Evolutionary conservation across 108 stramenopile species (phyloP).

Genomic region (Nitzschia sp.): DNA sequence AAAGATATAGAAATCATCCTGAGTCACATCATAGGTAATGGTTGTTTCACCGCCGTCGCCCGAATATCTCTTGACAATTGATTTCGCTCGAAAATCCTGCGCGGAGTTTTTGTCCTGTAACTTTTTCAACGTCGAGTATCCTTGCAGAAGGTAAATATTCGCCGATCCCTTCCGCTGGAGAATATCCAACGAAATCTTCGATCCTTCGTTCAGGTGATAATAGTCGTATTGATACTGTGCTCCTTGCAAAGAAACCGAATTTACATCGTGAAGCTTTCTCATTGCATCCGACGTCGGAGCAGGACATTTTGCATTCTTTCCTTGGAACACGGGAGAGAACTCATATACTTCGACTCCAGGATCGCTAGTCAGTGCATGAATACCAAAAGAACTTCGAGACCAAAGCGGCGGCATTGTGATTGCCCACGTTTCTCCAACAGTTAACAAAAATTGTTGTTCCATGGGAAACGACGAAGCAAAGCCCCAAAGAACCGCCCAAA

Average conservation of each 20-base stretch:
- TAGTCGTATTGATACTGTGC: constrained; percentile 2
- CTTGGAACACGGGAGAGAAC: constrained; percentile 3
- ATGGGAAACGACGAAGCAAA: constrained; percentile 5
- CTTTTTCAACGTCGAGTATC: neutral
- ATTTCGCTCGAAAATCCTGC: neutral
- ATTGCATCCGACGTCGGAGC: neutral
- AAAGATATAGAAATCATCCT: constrained; percentile 7
- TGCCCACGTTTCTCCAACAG: constrained; percentile 13
- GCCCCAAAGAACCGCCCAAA: neutral
- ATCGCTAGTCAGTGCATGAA: neutral
- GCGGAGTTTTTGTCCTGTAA: neutral
- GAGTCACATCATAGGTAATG: neutral
- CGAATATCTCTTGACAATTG: constrained; percentile 11
- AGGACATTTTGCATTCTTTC: neutral
- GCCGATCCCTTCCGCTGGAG: constrained; percentile 1
- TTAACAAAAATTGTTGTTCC: constrained; percentile 5
- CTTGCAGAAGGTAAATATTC: constrained; percentile 20
- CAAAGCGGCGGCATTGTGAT: constrained; percentile 2
- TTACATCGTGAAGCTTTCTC: neutral
- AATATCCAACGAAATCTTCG: neutral
- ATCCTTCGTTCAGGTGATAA: constrained; percentile 15
- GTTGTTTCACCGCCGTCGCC: neutral
- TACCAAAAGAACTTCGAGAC: constrained; percentile 6
- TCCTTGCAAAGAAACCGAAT: neutral
- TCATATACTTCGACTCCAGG: constrained; percentile 13